Percentiles rank a stretch among this genome's conserved stretches.
These are phyloP conservation scores for Albugo laibachii DNA, from an alignment of 352 stramenopile genomes.

Conservation along the genomic window DNA sequence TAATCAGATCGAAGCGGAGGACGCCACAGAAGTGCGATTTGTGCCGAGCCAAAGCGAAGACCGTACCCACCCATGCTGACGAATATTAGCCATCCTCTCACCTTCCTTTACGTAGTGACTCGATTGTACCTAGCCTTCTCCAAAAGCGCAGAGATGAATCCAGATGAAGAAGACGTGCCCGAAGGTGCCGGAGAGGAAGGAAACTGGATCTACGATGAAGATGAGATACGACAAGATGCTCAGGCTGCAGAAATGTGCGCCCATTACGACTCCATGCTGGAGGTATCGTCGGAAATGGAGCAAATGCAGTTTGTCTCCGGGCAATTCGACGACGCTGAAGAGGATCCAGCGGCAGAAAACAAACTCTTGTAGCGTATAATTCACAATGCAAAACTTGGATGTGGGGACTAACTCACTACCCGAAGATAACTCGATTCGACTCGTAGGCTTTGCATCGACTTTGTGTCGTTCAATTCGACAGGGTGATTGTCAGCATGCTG, in stretches of 20 bases:
- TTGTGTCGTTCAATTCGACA: no score
- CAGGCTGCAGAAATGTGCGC: constrained; percentile 34
- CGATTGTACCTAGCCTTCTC: constrained; percentile 48
- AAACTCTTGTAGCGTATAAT: background rate
- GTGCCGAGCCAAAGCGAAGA: constrained; percentile 14
- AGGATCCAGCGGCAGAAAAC: constrained; percentile 9
- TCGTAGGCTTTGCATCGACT: no score
- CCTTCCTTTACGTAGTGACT: background rate
- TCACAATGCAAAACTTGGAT: no score
- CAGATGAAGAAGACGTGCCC: constrained; percentile 34
- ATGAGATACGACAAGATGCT: constrained; percentile 47
- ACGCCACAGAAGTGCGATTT: constrained; percentile 54
- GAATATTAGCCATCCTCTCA: background rate
- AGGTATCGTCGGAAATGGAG: constrained; percentile 28
- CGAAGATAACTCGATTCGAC: no score
- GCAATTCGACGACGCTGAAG: constrained; percentile 69
- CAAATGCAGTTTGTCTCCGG: constrained; percentile 15
- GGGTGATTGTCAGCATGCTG: no score
- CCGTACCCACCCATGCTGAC: background rate
- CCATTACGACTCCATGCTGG: constrained; percentile 48
- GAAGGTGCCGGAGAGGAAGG: constrained; percentile 19
- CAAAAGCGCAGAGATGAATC: constrained; percentile 70
- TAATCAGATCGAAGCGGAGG: constrained; percentile 30
- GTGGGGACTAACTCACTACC: no score
- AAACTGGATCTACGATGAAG: constrained; percentile 67